phyloP scores from a whole-genome alignment of 495 filamentous ascomycete species.

The Penicillium dipodomyicola region DNA sequence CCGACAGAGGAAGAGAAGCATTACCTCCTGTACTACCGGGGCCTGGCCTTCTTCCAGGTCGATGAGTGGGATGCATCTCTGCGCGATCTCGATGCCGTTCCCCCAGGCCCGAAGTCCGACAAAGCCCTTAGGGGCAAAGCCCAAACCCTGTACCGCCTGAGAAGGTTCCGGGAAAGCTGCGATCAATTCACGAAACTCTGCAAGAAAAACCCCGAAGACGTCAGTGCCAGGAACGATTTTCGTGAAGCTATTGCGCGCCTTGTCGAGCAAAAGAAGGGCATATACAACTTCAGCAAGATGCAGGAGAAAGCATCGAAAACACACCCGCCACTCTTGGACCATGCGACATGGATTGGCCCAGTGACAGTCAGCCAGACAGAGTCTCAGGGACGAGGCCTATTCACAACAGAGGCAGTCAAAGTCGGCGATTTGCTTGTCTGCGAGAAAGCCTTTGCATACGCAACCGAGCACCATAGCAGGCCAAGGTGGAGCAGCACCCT shows the following conservation, averaged over 20 bases:
- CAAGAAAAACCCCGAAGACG: conserved; percentile 22
- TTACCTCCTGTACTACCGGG: conserved; percentile 37
- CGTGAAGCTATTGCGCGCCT: conserved; percentile 16
- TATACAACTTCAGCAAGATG: conserved; percentile 44
- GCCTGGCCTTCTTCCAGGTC: conserved; percentile 40
- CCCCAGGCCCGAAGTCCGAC: conserved; percentile 25
- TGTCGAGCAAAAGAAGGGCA: conserved; percentile 22
- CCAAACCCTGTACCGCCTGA: conserved; percentile 42
- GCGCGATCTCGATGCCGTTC: conserved; percentile 24
- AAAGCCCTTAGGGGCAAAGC: conserved; percentile 47
- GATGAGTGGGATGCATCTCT: conserved; percentile 47
- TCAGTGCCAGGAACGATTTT: conserved; percentile 17
- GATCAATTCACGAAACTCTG: conserved; percentile 21
- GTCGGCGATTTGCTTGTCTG: conserved; percentile 53
- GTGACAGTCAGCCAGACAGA: conserved; percentile 21
- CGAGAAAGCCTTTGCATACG: conserved; percentile 52
- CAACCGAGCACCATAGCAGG: conserved; percentile 11
- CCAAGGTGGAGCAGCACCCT: conserved; percentile 7
- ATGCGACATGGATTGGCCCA: conserved; percentile 42
- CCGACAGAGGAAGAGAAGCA: conserved; percentile 15
- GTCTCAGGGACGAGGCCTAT: conserved; percentile 43
- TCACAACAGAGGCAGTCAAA: conserved; percentile 46
- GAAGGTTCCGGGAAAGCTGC: conserved; percentile 36
- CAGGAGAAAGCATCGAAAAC: conserved; percentile 30
- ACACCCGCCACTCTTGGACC: conserved; percentile 39